Evolutionary conservation across 2,329 filamentous ascomycete species (phyloP).

Genomic region (Xylaria polymorpha): DNA sequence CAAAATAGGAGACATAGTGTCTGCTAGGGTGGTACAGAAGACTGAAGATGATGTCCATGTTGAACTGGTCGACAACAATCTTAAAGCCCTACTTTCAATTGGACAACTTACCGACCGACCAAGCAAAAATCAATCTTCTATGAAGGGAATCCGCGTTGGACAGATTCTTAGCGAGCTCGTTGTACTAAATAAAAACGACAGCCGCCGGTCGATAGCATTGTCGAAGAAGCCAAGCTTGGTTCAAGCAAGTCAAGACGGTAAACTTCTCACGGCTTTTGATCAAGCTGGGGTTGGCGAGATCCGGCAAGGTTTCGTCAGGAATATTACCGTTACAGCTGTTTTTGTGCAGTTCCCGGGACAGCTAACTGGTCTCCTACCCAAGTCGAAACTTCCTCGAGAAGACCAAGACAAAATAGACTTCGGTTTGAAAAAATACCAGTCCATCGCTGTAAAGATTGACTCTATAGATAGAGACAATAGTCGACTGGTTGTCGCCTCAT

Average conservation of each 20-base stretch:
- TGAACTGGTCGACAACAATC: conserved; percentile 76
- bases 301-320: conserved; percentile 84
- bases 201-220: conserved; percentile 78
- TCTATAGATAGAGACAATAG: conserved; percentile 76
- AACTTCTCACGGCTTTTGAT: conserved; percentile 76
- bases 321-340: conserved; percentile 81
- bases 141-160: conserved; percentile 86
- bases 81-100: conserved; percentile 81
- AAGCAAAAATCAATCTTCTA: conserved; percentile 73
- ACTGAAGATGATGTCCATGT: conserved; percentile 80
- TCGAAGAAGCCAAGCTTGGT: conserved; percentile 87
- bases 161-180: conserved; percentile 85
- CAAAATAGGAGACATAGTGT: conserved; percentile 77
- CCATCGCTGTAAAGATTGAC: conserved; percentile 76
- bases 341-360: conserved; percentile 90
- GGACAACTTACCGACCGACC: conserved; percentile 89
- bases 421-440: conserved; percentile 81
- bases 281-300: conserved; percentile 76
- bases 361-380: conserved; percentile 82
- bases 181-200: conserved; percentile 85
- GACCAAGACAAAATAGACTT: conserved; percentile 76
- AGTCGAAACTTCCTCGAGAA: conserved; percentile 79
- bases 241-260: conserved; percentile 77
- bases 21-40: conserved; percentile 84
- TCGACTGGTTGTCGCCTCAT: conserved; percentile 70